Evolutionary conservation across 2,329 filamentous ascomycete species (phyloP).

Genomic region (Claviceps citrina): DNA sequence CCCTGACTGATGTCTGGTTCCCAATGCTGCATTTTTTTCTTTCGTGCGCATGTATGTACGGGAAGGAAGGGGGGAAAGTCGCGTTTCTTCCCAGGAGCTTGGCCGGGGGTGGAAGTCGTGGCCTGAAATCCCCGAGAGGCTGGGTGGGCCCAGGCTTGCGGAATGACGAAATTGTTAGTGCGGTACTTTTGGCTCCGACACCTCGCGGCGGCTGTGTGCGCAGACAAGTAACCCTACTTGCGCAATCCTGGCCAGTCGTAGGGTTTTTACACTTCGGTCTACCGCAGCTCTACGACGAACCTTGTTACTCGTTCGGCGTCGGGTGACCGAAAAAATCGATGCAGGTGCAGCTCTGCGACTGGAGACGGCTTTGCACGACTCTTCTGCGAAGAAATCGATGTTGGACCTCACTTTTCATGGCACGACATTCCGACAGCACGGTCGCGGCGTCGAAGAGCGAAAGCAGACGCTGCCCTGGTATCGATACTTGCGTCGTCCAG

Average conservation of each 20-base stretch:
- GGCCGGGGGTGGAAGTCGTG: background rate
- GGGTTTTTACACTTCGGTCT: conserved; percentile 14
- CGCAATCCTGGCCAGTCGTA: conserved; percentile 16
- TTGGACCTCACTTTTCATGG: background rate
- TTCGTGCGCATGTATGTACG: too few relatives aligned
- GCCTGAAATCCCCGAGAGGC: conserved; percentile 2
- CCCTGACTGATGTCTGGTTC: too few relatives aligned
- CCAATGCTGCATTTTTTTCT: too few relatives aligned
- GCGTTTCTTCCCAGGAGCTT: too few relatives aligned
- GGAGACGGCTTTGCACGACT: background rate
- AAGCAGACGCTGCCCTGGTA: conserved; percentile 3
- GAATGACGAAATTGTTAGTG: conserved; percentile 22
- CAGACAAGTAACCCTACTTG: conserved; percentile 16
- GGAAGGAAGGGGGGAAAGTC: too few relatives aligned
- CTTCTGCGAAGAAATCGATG: background rate
- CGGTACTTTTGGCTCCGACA: conserved; percentile 17
- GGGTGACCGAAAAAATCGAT: too few relatives aligned
- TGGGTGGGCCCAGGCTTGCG: conserved; percentile 6
- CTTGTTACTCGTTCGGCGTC: background rate
- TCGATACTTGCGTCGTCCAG: conserved; percentile 12
- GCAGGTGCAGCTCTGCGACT: too few relatives aligned
- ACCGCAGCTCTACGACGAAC: background rate
- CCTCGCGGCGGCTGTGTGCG: conserved; percentile 11
- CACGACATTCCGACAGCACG: background rate
- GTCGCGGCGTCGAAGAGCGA: too few relatives aligned